These are phyloP conservation scores for Pseudocercospora fijiensis DNA, from an alignment of 2,329 filamentous ascomycete species.

Conservation along the genomic window DNA sequence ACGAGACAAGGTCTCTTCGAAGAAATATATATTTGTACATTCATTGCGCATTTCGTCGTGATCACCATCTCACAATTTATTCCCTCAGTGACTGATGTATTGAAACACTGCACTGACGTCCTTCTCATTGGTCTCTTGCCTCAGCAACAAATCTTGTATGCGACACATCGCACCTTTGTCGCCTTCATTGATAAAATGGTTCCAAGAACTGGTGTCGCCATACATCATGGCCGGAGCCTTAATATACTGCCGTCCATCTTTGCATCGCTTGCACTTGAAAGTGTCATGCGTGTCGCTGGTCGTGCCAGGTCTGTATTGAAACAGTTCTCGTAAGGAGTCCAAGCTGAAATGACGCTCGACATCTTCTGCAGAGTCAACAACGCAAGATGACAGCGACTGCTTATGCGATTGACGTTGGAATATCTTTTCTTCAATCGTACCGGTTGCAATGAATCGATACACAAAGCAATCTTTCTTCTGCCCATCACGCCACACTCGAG, in stretches of 20 bases:
- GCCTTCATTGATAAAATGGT: constrained; percentile 84
- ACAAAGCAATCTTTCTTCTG: constrained; percentile 99
- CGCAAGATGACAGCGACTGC: constrained; percentile 91
- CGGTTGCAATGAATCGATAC: constrained; percentile 97
- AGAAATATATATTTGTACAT: not conserved
- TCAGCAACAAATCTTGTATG: constrained; percentile 87
- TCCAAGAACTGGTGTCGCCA: constrained; percentile 98
- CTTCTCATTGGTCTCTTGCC: constrained; percentile 75
- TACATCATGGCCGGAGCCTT: constrained; percentile 96
- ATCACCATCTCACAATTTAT: not conserved
- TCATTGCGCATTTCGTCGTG: not conserved
- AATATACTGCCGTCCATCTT: constrained; percentile 74
- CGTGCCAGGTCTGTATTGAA: constrained; percentile 84
- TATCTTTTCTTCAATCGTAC: constrained; percentile 98
- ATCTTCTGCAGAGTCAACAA: constrained; percentile 94
- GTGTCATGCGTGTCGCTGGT: constrained; percentile 95
- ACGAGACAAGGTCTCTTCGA: not conserved
- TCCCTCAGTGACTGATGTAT: constrained; percentile 81
- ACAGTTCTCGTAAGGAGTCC: constrained; percentile 86
- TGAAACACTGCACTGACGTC: constrained; percentile 96
- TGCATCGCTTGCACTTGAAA: constrained; percentile 96
- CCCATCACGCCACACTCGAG: constrained; percentile 96
- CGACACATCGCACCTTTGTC: constrained; percentile 61
- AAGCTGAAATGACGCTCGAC: constrained; percentile 95
- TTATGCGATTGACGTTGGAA: constrained; percentile 99